Evolutionary conservation across 306 rosid genomes (phyloP), one percentile per base, ranked within the genome.

Genomic region (Vachellia pachyceras): DNA sequence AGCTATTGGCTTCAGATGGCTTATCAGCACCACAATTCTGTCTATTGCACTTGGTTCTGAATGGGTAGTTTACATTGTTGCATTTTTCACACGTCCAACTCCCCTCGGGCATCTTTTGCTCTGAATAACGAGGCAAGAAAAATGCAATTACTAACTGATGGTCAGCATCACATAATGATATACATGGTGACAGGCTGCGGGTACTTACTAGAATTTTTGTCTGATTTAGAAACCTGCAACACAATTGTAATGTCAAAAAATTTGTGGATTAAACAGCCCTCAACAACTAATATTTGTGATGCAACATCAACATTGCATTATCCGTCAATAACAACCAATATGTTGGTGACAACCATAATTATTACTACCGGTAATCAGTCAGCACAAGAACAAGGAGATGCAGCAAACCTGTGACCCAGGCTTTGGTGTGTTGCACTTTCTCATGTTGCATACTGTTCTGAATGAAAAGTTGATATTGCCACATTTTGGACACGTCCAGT

Each of bases 21-120:
- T 93, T 93, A 85, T 96, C 98, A 41, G 98, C 99, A 68, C 99
- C 99, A 80, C 99, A 96, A 75, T 96, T 93, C 88, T 96, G 99
- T 82, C 97, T 89, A 88, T 96, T 96, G 91, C 99, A 96, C 89
- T 96, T 96, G 85, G 91, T 96, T 85, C 99, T 86, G 87, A 96
- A 96, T 14, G 99, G 99, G 85, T 92, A 96, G 15, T 96, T 96
- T 70, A 96, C 89, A 80, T 96, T 96, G 78, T 96, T 96, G 82
- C 99, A 96, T 82, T 96, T 92, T 85, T 93, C 97, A 37, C 99
- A 96, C 78, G 94, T 93, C 99, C 99, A 96, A 90, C 99, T 96
- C 72, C 99, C 99, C 78, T 96, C 99, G 0, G 95, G 99, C 87
- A 88, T 93, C 88, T 96, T 96, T 92, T 92, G 99, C 86, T 96